phyloP scores from a whole-genome alignment of 2,329 filamentous ascomycete genomes.

The Hymenoscyphus fraxineus region DNA sequence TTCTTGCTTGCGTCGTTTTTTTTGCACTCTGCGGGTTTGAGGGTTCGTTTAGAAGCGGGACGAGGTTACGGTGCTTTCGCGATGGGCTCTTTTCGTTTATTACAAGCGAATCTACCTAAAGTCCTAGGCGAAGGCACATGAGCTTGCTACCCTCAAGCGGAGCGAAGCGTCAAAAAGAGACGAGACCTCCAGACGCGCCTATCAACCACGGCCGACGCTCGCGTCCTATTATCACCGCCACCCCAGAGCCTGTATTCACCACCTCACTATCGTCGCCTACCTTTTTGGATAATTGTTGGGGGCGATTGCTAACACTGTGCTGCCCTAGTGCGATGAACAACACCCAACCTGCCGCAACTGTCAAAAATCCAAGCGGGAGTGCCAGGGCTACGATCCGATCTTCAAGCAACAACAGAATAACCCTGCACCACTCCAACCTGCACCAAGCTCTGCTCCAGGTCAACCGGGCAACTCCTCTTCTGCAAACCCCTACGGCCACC shows the following conservation, averaged over 20 bases:
- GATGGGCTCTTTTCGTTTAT: slow-evolving; percentile 35
- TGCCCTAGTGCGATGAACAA: slow-evolving; percentile 82
- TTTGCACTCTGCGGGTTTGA: background rate
- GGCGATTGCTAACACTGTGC: slow-evolving; percentile 21
- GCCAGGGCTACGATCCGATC: slow-evolving; percentile 80
- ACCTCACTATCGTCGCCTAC: background rate
- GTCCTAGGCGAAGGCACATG: slow-evolving; percentile 35
- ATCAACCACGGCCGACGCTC: background rate
- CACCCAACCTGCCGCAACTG: slow-evolving; percentile 91
- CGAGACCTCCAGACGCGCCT: slow-evolving; percentile 1
- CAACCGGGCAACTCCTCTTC: slow-evolving; percentile 28
- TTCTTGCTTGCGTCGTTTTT: slow-evolving; percentile 22
- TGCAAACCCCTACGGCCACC: slow-evolving; percentile 44
- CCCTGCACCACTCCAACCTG: slow-evolving; percentile 69
- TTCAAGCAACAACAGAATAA: slow-evolving; percentile 65
- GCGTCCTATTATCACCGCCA: background rate
- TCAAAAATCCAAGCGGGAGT: slow-evolving; percentile 84
- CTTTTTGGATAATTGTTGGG: background rate
- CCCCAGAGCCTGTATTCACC: background rate
- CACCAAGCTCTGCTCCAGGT: slow-evolving; percentile 46
- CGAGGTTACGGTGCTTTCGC: slow-evolving; percentile 31
- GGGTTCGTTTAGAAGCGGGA: slow-evolving; percentile 22
- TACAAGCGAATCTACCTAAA: slow-evolving; percentile 37
- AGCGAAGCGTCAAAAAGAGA: slow-evolving; percentile 17
- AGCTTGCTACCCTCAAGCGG: slow-evolving; percentile 30